These are phyloP conservation scores for Sicyos baderoa DNA, from an alignment of 306 rosid genomes.

Conservation along the genomic window DNA sequence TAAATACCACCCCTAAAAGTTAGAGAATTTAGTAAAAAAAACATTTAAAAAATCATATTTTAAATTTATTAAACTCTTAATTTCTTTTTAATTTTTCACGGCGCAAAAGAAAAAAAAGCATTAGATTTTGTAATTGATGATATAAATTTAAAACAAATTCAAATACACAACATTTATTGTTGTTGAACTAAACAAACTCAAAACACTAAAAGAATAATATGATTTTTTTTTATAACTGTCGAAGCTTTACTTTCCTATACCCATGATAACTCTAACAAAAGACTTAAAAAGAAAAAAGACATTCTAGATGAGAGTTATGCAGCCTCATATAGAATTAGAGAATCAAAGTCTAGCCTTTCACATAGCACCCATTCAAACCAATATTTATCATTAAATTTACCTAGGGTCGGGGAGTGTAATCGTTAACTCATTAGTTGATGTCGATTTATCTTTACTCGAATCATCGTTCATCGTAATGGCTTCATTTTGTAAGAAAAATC, in stretches of 20 bases:
- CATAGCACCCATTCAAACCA: background rate
- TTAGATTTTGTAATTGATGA: too few species aligned
- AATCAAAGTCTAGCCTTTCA: background rate
- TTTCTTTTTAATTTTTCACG: too few species aligned
- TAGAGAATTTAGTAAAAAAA: too few species aligned
- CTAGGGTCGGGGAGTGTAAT: constrained; percentile 6
- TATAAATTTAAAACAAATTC: too few species aligned
- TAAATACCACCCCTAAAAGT: too few species aligned
- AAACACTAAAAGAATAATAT: too few species aligned
- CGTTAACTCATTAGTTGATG: background rate
- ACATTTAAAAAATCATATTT: too few species aligned
- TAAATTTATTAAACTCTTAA: too few species aligned
- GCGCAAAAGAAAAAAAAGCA: too few species aligned
- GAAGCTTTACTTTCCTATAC: too few species aligned
- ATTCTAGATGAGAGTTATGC: background rate
- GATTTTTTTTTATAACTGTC: background rate
- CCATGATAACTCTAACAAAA: background rate
- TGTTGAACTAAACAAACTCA: too few species aligned
- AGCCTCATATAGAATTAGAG: background rate
- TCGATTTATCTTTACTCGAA: background rate
- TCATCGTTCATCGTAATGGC: background rate
- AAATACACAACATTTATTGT: too few species aligned
- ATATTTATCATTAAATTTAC: background rate
- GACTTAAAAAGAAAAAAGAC: background rate
- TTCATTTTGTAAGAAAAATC: constrained; percentile 3